A percentile compares a stretch with the other conserved stretches of the same genome.
Evolutionary conservation across 2,329 filamentous ascomycete species (phyloP).

Genomic region (Byssothecium circinans): DNA sequence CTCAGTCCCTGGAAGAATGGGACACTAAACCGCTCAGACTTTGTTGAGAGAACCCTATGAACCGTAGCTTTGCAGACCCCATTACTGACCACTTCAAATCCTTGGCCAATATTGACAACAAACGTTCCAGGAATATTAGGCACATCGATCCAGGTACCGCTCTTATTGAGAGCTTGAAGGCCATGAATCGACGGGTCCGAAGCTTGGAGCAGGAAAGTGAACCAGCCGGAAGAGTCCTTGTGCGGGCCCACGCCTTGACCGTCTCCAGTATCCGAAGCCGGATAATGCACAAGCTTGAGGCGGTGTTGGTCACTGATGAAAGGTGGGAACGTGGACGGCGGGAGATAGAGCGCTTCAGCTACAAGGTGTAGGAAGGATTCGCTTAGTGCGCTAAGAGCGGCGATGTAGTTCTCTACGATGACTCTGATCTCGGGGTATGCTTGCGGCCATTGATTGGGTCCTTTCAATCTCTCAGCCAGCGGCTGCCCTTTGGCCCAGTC

Average conservation of each 20-base stretch:
- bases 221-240: slow-evolving; percentile 66
- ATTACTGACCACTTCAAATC: slow-evolving; percentile 60
- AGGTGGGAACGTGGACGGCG: slow-evolving; percentile 51
- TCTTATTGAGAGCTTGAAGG: slow-evolving; percentile 55
- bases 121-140: slow-evolving; percentile 53
- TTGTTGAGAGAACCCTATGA: slow-evolving; percentile 30
- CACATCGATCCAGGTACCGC: slow-evolving; percentile 55
- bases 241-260: slow-evolving; percentile 63
- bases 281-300: slow-evolving; percentile 60
- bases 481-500: neutral
- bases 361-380: slow-evolving; percentile 58
- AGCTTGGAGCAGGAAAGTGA: slow-evolving; percentile 63
- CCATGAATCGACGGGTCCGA: slow-evolving; percentile 48
- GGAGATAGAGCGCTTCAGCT: slow-evolving; percentile 57
- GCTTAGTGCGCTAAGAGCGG: neutral
- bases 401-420: neutral
- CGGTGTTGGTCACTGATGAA: slow-evolving; percentile 58
- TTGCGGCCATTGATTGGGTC: slow-evolving; percentile 43
- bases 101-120: slow-evolving; percentile 62
- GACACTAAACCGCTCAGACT: slow-evolving; percentile 30
- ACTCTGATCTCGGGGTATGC: neutral
- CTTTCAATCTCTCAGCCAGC: slow-evolving; percentile 10
- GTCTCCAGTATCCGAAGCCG: neutral
- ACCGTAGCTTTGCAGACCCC: slow-evolving; percentile 59
- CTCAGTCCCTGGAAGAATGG: slow-evolving; percentile 45